Evolutionary conservation across 257 asterid species (phyloP), one percentile per base, ranked within the genome.

Genomic region (Plectranthus barbatus): DNA sequence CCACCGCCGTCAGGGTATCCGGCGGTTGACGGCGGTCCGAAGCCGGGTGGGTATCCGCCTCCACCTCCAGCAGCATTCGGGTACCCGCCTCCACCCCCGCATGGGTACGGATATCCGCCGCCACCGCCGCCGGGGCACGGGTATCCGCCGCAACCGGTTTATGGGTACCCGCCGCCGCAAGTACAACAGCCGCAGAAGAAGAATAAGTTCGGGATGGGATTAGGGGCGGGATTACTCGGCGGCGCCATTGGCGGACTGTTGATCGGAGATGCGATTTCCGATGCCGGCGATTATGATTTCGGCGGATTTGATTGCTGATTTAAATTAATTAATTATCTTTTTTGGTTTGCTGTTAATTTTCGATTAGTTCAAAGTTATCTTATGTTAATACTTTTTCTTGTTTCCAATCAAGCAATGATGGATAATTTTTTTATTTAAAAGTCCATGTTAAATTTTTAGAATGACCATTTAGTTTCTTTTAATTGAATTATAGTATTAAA

Each of bases 211-310:
- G 95, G 90, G 12, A 23, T 90, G 74, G 96, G 93, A 20, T 70
- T 87, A 36, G 97, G 95, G 11, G 97, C 94, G 3, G 97, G 95
- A 24, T 71, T 88, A 60, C 73, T 88, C 7, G 96, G 96, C 10
- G 95, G 95, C 13, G 95, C 95, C 1, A 33, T 86, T 23, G 95
- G 95, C 23, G 96, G 96, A 21, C 21, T 88, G 24, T 59, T 88
- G 72, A 42, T 88, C 18, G 96, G 96, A 15, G 93, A 88, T 76
- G 67, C 71, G 80, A 18, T 88, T 34, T 83, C 95, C 7, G 97
- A 84, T 60, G 83, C 33, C 1, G 78, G n/a, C 54, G 95, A 79
- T 48, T 75, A 45, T 20, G 95, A 66, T 36, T 51, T 36, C 47
- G 79, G 84, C 2, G 96, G 94, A 9, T 83, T 78, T 76, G 92